These are phyloP conservation scores for Lasiodiplodia citricola DNA, from an alignment of 2,329 filamentous ascomycete genomes.

Conservation along the genomic window DNA sequence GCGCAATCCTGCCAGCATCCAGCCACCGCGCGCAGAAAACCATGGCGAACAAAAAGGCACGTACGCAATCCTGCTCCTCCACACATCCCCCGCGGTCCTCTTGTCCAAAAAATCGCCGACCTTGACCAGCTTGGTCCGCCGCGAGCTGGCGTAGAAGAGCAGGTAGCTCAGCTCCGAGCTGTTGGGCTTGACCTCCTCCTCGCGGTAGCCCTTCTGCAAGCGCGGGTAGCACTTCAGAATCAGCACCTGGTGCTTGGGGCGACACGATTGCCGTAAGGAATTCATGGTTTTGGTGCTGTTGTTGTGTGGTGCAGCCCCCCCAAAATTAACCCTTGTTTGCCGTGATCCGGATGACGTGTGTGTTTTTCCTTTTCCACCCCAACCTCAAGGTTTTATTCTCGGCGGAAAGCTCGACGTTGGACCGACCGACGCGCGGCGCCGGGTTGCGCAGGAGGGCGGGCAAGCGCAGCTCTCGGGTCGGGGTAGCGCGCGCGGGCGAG, in stretches of 20 bases:
- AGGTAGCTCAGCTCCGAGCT: constrained; percentile 96
- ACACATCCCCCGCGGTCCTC: constrained; percentile 90
- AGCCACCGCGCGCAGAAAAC: not conserved
- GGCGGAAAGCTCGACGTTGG: not conserved
- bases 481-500: not conserved
- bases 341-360: not conserved
- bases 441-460: not conserved
- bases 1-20: not conserved
- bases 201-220: constrained; percentile 78
- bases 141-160: constrained; percentile 94
- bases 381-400: not conserved
- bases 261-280: constrained; percentile 65
- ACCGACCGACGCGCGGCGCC: not conserved
- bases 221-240: constrained; percentile 96
- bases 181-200: constrained; percentile 90
- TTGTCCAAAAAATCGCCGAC: constrained; percentile 94
- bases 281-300: constrained; percentile 51
- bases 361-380: not conserved
- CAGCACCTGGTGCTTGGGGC: constrained; percentile 95
- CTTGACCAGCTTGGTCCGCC: constrained; percentile 94
- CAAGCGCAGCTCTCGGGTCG: not conserved
- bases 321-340: not conserved
- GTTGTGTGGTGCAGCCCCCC: not conserved
- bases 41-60: constrained; percentile 39
- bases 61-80: constrained; percentile 84